Conservation (phyloP, 495 filamentous ascomycete genomes). For the Parachaetomium inaequale region DNA sequence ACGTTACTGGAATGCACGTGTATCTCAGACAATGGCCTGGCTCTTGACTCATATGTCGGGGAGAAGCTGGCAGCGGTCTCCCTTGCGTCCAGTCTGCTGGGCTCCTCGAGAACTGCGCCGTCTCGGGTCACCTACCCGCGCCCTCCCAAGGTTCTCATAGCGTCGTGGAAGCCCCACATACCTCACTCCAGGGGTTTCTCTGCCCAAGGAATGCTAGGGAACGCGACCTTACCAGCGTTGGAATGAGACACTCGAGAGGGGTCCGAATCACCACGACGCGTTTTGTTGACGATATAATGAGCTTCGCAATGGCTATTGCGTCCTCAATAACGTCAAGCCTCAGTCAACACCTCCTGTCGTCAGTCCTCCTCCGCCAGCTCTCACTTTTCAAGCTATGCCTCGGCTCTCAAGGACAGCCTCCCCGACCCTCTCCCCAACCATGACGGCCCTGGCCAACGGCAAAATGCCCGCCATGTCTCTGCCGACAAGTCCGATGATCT, state of each 20-base stretch:
- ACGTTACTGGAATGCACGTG: background rate
- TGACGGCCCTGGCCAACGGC: background rate
- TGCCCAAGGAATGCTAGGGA: background rate
- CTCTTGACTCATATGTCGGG: background rate
- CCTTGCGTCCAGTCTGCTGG: background rate
- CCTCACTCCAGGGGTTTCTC: no score
- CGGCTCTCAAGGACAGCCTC: background rate
- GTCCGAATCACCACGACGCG: background rate
- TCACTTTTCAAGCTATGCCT: background rate
- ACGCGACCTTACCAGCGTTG: background rate
- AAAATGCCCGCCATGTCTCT: background rate
- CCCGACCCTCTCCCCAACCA: background rate
- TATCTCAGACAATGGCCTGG: background rate
- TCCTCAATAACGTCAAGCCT: background rate
- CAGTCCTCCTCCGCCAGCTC: background rate
- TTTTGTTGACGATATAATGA: background rate
- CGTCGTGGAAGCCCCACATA: background rate
- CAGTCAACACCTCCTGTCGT: background rate
- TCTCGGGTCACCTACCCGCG: background rate
- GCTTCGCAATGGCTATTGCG: background rate
- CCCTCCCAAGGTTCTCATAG: background rate
- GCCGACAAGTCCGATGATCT: constrained; percentile 23
- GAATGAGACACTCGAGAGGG: background rate
- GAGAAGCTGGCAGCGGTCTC: background rate
- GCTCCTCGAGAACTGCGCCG: no score